Evolutionary conservation across 345 rosid genomes (phyloP), one percentile per base, ranked within the genome.

Genomic region (Dovyalis caffra): DNA sequence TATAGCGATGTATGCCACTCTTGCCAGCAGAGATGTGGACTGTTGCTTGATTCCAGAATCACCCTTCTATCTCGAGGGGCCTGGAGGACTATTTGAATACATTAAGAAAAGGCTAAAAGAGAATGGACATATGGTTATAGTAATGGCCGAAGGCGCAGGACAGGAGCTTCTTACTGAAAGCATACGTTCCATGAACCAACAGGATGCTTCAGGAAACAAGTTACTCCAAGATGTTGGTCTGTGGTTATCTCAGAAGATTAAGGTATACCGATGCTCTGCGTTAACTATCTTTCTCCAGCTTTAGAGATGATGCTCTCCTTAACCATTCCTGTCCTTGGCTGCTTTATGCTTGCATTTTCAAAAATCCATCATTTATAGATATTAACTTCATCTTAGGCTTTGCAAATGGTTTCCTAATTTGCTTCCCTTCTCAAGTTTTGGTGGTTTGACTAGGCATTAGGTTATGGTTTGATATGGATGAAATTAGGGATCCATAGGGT

Each of bases 141-240:
- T 87, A 34, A 83, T 86, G 23, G 91, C 90, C 29, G 91, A 89
- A 83, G 91, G 93, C 28, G 93, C 93, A 1, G 93, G 93, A 61
- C 93, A 88, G 72, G 93, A 89, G 74, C 85, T 86, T 66, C 80
- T 87, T 65, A 63, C 85, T 11, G 85, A 76, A 69, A 74, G 79
- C 40, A 49, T 69, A 38, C 57, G 34, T 0, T 29, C 84, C 23
- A 38, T 47, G 21, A 18, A 62, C 62, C 63, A 76, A 74, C 78
- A 80, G 70, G 91, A 89, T 79, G 93, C 90, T 79, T 89, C n/a
- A n/a, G 91, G 88, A 51, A 89, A 87, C 79, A 87, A 82, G 78
- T 82, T 82, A 32, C 88, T 87, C 49, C 87, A 61, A 72, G 90
- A 87, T 77, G 81, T 87, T 56, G 91, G 93, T 7, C 78, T 87